Conservation (phyloP, 1,284 basidiomycete genomes). For the Agaricales sp. region DNA sequence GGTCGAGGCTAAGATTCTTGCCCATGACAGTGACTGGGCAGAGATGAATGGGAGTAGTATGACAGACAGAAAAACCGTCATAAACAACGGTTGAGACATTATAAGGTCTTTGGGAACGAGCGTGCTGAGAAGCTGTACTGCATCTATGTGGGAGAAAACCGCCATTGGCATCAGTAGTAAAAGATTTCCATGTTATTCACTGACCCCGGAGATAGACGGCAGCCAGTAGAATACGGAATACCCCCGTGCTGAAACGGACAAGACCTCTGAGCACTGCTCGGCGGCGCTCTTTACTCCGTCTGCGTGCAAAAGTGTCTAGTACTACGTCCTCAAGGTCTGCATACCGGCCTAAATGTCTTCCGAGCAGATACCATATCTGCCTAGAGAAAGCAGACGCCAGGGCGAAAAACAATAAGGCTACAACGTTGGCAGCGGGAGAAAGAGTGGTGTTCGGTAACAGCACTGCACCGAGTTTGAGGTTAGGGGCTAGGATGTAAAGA, state of each 20-base stretch:
- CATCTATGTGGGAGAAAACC: conserved; percentile 30
- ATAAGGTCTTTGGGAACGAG: conserved; percentile 25
- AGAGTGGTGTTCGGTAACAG: conserved; percentile 36
- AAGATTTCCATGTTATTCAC: conserved; percentile 16
- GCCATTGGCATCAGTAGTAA: conserved; percentile 6
- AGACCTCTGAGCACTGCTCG: conserved; percentile 29
- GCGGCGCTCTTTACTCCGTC: conserved; percentile 34
- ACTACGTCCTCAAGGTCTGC: conserved; percentile 55
- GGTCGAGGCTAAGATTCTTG: conserved; percentile 42
- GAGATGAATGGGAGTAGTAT: conserved; percentile 39
- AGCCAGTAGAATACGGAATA: conserved; percentile 39
- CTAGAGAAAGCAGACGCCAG: conserved; percentile 47
- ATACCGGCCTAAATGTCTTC: conserved; percentile 47
- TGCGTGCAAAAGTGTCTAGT: conserved; percentile 47
- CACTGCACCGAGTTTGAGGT: conserved; percentile 60
- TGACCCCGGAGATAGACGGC: conserved; percentile 55
- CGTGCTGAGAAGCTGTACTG: conserved; percentile 38
- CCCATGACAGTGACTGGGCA: conserved; percentile 41
- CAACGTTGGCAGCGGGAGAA: conserved; percentile 39
- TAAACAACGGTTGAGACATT: conserved; percentile 21
- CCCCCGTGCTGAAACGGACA: conserved; percentile 31
- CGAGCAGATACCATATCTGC: conserved; percentile 66
- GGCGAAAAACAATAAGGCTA: conserved; percentile 43
- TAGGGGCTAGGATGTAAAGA: conserved; percentile 58
- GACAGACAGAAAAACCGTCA: conserved; percentile 30